Percentiles rank a stretch among this genome's conserved stretches.
phyloP scores from a whole-genome alignment of 768 basidiomycete species.

The Chalciporus chontae region DNA sequence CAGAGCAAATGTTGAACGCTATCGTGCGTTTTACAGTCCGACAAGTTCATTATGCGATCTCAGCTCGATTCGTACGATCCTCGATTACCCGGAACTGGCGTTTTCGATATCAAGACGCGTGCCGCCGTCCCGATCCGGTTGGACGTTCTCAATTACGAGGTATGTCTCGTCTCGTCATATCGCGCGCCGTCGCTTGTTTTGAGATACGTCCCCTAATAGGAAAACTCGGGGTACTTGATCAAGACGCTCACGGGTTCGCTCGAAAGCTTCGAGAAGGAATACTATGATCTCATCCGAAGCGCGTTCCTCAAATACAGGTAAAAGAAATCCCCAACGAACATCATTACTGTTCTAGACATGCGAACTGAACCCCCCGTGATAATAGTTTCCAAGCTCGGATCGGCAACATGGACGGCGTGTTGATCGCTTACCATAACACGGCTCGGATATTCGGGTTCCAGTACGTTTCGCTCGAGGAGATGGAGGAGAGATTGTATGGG shows the following conservation, averaged over 20 bases:
- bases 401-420: constrained; percentile 94
- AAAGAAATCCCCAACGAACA: too few relatives aligned
- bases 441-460: constrained; percentile 89
- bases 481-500: constrained; percentile 83
- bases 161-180: constrained; percentile 19
- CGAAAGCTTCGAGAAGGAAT: constrained; percentile 89
- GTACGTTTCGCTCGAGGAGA: constrained; percentile 81
- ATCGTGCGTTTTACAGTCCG: constrained; percentile 27
- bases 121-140: constrained; percentile 80
- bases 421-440: constrained; percentile 87
- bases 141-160: constrained; percentile 81
- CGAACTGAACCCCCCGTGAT: too few relatives aligned
- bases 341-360: too few relatives aligned
- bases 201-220: constrained; percentile 35
- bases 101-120: constrained; percentile 96
- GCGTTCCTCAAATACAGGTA: constrained; percentile 95
- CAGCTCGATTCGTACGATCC: constrained; percentile 87
- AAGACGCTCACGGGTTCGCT: constrained; percentile 54
- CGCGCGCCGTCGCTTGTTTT: too few relatives aligned
- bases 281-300: constrained; percentile 90
- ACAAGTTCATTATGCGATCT: constrained; percentile 81
- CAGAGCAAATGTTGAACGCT: too few relatives aligned
- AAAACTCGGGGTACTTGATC: constrained; percentile 79
- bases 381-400: constrained; percentile 90
- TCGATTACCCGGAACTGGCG: constrained; percentile 81